Evolutionary conservation across 2,329 filamentous ascomycete species (phyloP).

Genomic region (Aspergillus pseudoglaucus): DNA sequence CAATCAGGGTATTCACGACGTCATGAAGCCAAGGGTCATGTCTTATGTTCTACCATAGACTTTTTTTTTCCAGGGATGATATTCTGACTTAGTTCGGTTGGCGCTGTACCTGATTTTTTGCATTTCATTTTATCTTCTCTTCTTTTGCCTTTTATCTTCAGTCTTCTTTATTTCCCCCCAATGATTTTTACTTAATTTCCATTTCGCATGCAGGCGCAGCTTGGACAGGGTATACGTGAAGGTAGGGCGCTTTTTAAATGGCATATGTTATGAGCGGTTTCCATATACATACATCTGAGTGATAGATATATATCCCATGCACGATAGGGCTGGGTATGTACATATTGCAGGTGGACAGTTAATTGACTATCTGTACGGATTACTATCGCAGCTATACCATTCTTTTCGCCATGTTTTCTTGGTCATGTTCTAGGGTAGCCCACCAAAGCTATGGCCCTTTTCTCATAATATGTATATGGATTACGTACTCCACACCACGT

Average conservation of each 20-base stretch:
- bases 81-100: too few species aligned
- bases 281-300: background rate
- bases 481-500: too few species aligned
- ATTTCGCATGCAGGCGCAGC: background rate
- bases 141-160: background rate
- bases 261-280: background rate
- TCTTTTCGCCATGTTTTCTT: too few species aligned
- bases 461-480: too few species aligned
- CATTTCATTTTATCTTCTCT: background rate
- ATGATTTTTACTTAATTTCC: background rate
- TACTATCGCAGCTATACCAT: too few species aligned
- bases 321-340: too few species aligned
- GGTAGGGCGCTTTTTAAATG: background rate
- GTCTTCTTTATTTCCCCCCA: too few species aligned
- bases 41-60: background rate
- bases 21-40: constrained; percentile 3
- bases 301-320: background rate
- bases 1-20: constrained; percentile 4
- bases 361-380: too few species aligned
- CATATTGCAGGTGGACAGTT: too few species aligned
- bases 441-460: too few species aligned
- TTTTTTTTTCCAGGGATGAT: background rate
- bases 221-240: background rate
- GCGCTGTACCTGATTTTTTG: background rate
- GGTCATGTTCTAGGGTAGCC: too few species aligned